Evolutionary conservation across 306 rosid species (phyloP).

Genomic region (Lithocarpus polystachyus): DNA sequence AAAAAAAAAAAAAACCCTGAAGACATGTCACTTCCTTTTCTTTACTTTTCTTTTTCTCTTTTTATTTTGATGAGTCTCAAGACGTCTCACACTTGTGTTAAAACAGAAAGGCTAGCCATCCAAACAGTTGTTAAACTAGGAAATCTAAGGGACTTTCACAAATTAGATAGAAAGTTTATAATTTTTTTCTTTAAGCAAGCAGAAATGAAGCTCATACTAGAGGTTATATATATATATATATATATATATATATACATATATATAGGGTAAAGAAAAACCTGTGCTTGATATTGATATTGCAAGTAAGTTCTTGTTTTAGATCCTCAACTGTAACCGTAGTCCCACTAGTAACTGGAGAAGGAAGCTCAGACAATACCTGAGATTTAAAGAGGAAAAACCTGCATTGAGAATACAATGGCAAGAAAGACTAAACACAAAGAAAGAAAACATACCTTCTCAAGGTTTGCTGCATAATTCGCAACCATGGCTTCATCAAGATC

Average conservation of each 20-base stretch:
- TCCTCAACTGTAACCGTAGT: constrained; percentile 78
- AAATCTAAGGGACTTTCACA: not conserved
- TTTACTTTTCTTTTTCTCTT: too few species aligned
- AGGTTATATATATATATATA: not conserved
- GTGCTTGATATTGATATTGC: constrained; percentile 85
- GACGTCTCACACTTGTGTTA: too few species aligned
- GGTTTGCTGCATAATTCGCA: constrained; percentile 73
- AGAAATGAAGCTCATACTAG: not conserved
- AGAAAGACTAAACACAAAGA: constrained; percentile 6
- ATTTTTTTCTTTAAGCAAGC: too few species aligned
- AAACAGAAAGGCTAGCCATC: not conserved
- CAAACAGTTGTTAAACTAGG: not conserved
- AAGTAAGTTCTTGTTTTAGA: constrained; percentile 77
- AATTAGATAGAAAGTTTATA: not conserved
- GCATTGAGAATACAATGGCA: constrained; percentile 7
- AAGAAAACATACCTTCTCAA: constrained; percentile 65
- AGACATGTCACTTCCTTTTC: too few species aligned
- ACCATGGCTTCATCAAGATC: constrained; percentile 80
- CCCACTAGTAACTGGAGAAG: constrained; percentile 77
- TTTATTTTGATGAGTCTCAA: too few species aligned
- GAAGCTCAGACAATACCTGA: constrained; percentile 86
- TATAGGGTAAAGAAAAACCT: constrained; percentile 48
- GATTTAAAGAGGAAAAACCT: constrained; percentile 1
- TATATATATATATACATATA: too few species aligned
- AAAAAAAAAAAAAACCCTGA: too few species aligned